Evolutionary conservation across 2,329 filamentous ascomycete species (phyloP).

Genomic region (Bipolaris cookei): DNA sequence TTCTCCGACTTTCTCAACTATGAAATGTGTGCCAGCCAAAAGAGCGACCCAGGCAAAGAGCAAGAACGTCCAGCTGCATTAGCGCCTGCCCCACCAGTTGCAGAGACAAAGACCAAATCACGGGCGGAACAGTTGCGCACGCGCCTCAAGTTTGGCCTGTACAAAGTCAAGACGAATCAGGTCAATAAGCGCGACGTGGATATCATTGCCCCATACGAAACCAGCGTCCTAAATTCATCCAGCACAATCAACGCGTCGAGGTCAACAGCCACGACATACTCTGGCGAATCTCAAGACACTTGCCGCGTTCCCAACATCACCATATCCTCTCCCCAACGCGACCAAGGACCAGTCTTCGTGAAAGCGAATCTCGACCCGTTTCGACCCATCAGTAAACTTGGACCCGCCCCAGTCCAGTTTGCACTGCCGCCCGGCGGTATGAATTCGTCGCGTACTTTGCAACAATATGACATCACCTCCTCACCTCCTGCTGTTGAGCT

Average conservation of each 20-base stretch:
- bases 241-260: slow-evolving; percentile 28
- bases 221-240: slow-evolving; percentile 26
- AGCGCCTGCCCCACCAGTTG: slow-evolving; percentile 14
- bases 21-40: slow-evolving; percentile 52
- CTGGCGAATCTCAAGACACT: slow-evolving; percentile 17
- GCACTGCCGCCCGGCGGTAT: slow-evolving; percentile 36
- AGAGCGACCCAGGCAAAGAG: slow-evolving; percentile 29
- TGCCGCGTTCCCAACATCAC: slow-evolving; percentile 38
- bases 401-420: slow-evolving; percentile 49
- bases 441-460: slow-evolving; percentile 47
- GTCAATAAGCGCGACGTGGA: slow-evolving; percentile 66
- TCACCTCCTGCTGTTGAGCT: slow-evolving; percentile 30
- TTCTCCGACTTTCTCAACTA: slow-evolving; percentile 59
- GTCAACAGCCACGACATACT: slow-evolving; percentile 28
- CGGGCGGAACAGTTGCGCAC: slow-evolving; percentile 70
- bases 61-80: slow-evolving; percentile 8
- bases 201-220: slow-evolving; percentile 54
- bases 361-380: slow-evolving; percentile 43
- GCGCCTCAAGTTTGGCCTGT: slow-evolving; percentile 73
- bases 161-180: slow-evolving; percentile 78
- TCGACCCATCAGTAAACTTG: slow-evolving; percentile 38
- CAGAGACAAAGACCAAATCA: slow-evolving; percentile 48
- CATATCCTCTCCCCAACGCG: slow-evolving; percentile 35
- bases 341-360: slow-evolving; percentile 33
- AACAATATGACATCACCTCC: slow-evolving; percentile 37